A percentile compares a stretch with the other conserved stretches of the same genome.
Conservation (phyloP, 2,329 filamentous ascomycete species). For the Aspergillus pseudoterreus region DNA sequence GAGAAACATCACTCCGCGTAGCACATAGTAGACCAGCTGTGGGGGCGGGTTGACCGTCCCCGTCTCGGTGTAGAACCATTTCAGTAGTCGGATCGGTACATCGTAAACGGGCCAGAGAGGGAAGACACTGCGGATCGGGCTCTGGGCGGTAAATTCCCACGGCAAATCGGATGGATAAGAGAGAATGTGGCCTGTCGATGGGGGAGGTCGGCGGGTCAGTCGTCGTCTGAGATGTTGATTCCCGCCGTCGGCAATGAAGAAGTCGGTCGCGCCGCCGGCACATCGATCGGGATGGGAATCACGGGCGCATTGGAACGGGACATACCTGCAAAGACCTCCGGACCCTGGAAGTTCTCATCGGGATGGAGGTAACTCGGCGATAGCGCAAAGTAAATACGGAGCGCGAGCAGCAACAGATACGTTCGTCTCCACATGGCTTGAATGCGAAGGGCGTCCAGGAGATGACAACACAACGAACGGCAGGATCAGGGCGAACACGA, state of each 20-base stretch:
- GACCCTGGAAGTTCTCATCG: slow-evolving; percentile 98
- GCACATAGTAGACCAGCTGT: slow-evolving; percentile 82
- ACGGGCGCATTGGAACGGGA: no score
- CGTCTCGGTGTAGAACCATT: slow-evolving; percentile 87
- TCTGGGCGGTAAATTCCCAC: slow-evolving; percentile 90
- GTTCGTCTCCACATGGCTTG: slow-evolving; percentile 80
- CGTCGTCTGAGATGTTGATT: slow-evolving; percentile 1
- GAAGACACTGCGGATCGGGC: slow-evolving; percentile 92
- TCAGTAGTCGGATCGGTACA: slow-evolving; percentile 84
- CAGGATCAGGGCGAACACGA: not conserved
- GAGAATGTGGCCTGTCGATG: slow-evolving; percentile 74
- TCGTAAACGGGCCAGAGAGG: slow-evolving; percentile 95
- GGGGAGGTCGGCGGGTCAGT: slow-evolving; percentile 1
- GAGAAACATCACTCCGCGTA: slow-evolving; percentile 87
- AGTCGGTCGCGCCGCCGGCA: slow-evolving; percentile 2
- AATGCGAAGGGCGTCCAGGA: slow-evolving; percentile 13
- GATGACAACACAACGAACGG: slow-evolving; percentile 1
- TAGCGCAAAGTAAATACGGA: slow-evolving; percentile 90
- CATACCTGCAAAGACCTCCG: slow-evolving; percentile 93
- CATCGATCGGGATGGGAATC: not conserved
- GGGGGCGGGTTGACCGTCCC: slow-evolving; percentile 71
- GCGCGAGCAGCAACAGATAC: slow-evolving; percentile 77
- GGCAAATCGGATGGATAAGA: slow-evolving; percentile 84
- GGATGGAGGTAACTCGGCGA: slow-evolving; percentile 96
- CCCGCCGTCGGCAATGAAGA: not conserved